These are phyloP conservation scores for Berberis thunbergii DNA, from an alignment of 164 flowering plant species.

Conservation along the genomic window DNA sequence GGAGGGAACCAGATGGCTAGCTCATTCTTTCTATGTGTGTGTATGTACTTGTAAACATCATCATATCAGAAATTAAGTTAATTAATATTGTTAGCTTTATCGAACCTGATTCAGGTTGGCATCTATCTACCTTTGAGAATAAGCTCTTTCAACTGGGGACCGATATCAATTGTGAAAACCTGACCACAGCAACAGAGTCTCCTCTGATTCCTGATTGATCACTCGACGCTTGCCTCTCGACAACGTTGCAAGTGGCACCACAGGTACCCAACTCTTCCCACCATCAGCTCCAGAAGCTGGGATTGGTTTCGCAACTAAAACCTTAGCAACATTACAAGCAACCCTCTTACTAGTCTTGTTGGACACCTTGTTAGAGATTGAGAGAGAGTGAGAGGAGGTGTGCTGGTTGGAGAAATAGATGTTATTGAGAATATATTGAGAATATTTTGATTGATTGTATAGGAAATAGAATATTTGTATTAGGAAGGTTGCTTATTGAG, in stretches of 20 bases:
- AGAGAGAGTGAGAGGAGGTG: background rate
- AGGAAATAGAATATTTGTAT: too few species aligned
- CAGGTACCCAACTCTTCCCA: conserved; percentile 62
- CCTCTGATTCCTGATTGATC: conserved; percentile 69
- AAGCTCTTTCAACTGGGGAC: conserved; percentile 95
- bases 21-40: too few species aligned
- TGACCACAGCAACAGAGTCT: conserved; percentile 74
- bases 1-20: too few species aligned
- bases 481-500: too few species aligned
- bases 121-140: conserved; percentile 72
- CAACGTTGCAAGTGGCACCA: conserved; percentile 74
- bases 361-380: too few species aligned
- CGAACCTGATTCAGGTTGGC: conserved; percentile 78
- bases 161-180: conserved; percentile 76
- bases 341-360: background rate
- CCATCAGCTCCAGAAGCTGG: conserved; percentile 13
- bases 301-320: conserved; percentile 38
- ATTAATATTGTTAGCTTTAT: too few species aligned
- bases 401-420: background rate
- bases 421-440: too few species aligned
- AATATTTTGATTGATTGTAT: too few species aligned
- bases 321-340: conserved; percentile 61
- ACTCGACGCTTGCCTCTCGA: conserved; percentile 92
- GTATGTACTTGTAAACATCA: too few species aligned
- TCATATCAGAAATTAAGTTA: too few species aligned